phyloP scores from a whole-genome alignment of 2,329 filamentous ascomycete genomes.

The Cercospora sesami region DNA sequence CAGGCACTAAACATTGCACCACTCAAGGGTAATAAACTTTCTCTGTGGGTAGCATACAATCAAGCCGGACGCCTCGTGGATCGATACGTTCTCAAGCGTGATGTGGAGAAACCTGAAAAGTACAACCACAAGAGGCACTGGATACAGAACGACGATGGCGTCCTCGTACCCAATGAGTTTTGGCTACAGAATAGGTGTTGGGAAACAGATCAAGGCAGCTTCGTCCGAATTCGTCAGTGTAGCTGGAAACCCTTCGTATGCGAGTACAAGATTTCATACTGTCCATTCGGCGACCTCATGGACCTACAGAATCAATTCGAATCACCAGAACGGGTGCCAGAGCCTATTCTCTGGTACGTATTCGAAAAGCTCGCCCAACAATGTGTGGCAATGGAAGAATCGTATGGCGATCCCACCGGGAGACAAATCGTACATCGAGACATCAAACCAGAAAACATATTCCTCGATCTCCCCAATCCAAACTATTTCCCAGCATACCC shows the following conservation, averaged over 20 bases:
- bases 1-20: background rate
- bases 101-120: background rate
- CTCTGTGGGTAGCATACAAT: slow-evolving; percentile 3
- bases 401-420: background rate
- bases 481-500: slow-evolving; percentile 8
- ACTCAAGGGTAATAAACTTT: slow-evolving; percentile 1
- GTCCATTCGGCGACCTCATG: slow-evolving; percentile 7
- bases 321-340: background rate
- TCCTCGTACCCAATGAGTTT: background rate
- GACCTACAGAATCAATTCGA: background rate
- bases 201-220: background rate
- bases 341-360: slow-evolving; percentile 21
- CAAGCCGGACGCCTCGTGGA: background rate
- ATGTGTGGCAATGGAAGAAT: slow-evolving; percentile 18
- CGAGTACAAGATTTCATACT: slow-evolving; percentile 5
- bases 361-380: slow-evolving; percentile 18
- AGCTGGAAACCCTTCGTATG: background rate
- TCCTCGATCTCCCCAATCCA: slow-evolving; percentile 4
- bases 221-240: background rate
- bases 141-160: background rate
- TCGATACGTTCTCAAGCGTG: slow-evolving; percentile 3
- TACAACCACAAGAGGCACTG: background rate
- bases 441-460: slow-evolving; percentile 11
- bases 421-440: slow-evolving; percentile 8
- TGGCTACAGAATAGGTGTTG: slow-evolving; percentile 6